phyloP scores from a whole-genome alignment of 176 grass and related monocot genomes.

The Cenchrus americanus region DNA sequence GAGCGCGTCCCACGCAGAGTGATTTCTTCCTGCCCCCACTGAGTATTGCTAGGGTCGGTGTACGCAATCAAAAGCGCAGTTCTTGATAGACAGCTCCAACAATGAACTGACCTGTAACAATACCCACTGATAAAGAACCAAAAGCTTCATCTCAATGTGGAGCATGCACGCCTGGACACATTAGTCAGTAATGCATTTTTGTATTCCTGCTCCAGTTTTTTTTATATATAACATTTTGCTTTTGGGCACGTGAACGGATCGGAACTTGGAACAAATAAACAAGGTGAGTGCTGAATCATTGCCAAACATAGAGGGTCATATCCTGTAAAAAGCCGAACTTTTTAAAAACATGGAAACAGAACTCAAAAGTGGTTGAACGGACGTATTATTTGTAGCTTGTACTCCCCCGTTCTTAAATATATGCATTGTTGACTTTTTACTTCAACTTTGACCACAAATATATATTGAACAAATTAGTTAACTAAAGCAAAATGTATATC shows the following conservation, averaged over 20 bases:
- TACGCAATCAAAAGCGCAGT: background rate
- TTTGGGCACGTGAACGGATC: background rate
- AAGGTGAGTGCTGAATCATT: too few relatives aligned
- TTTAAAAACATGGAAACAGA: background rate
- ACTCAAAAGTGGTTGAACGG: background rate
- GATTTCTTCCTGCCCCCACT: background rate
- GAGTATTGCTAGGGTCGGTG: background rate
- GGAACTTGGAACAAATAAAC: background rate
- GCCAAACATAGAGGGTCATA: background rate
- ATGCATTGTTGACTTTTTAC: too few relatives aligned
- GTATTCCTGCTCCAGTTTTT: background rate
- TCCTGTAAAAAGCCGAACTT: background rate
- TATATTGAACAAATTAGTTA: too few relatives aligned
- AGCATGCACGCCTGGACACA: background rate
- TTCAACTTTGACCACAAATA: too few relatives aligned
- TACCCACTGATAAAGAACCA: background rate
- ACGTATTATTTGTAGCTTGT: background rate
- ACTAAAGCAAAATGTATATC: too few relatives aligned
- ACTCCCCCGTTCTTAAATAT: too few relatives aligned
- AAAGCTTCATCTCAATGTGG: background rate
- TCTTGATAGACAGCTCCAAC: background rate
- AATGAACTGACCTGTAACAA: background rate
- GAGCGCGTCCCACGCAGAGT: background rate
- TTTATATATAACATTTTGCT: background rate
- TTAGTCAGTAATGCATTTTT: background rate